Percentiles rank a stretch among this genome's conserved stretches.
phyloP scores from a whole-genome alignment of 306 rosid genomes.

The Ammopiptanthus mongolicus region DNA sequence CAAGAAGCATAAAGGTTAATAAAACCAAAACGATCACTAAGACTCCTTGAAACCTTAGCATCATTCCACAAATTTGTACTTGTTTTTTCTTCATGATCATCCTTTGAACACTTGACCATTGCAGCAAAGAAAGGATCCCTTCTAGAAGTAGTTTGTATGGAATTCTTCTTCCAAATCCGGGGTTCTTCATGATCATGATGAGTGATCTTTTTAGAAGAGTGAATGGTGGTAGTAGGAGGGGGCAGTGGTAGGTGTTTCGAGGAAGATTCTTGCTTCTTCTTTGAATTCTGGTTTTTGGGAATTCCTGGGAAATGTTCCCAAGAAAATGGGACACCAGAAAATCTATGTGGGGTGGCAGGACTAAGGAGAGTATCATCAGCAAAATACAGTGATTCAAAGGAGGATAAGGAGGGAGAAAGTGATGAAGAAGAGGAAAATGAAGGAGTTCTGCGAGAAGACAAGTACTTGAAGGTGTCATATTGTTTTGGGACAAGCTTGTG shows the following conservation, averaged over 20 bases:
- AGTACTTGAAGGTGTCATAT: conserved; percentile 1
- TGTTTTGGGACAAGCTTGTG: conserved; percentile 6
- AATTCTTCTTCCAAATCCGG: not conserved
- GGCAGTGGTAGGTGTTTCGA: conserved; percentile 41
- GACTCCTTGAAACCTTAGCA: conserved; percentile 53
- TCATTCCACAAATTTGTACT: conserved; percentile 15
- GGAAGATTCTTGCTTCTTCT: conserved; percentile 26
- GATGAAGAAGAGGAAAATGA: conserved; percentile 37
- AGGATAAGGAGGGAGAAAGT: conserved; percentile 24
- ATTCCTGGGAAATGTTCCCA: conserved; percentile 69
- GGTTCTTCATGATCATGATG: conserved; percentile 17
- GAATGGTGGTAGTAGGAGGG: conserved; percentile 22
- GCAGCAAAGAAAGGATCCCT: conserved; percentile 65
- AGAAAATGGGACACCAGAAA: conserved; percentile 63
- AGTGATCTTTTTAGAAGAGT: conserved; percentile 16
- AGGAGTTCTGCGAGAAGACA: conserved; percentile 23
- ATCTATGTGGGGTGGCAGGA: conserved; percentile 23
- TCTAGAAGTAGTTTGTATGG: not conserved
- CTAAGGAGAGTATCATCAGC: conserved; percentile 22
- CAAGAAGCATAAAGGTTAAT: conserved; percentile 56
- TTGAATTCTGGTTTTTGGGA: conserved; percentile 46
- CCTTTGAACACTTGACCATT: conserved; percentile 58
- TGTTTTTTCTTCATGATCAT: not conserved
- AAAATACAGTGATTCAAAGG: conserved; percentile 21
- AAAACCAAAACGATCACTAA: conserved; percentile 70